Conservation (phyloP, 257 asterid genomes). For the Solanum neorickii region DNA sequence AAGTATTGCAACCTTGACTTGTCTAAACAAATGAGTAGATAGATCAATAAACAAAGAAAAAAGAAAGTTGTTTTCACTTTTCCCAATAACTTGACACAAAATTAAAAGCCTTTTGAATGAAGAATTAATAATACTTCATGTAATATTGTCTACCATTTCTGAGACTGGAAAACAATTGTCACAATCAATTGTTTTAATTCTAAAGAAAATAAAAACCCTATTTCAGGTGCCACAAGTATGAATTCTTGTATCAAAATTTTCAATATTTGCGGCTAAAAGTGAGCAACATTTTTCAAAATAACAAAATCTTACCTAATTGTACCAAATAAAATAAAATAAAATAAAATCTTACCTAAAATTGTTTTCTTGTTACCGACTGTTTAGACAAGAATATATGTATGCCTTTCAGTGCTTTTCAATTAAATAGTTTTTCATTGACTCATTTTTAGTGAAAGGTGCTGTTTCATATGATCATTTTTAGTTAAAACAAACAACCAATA, state of each 20-base stretch:
- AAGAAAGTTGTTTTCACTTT: neutral
- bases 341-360: neutral
- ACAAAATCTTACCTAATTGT: neutral
- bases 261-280: neutral
- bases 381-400: neutral
- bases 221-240: neutral
- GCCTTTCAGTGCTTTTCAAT: neutral
- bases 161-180: neutral
- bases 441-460: neutral
- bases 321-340: neutral
- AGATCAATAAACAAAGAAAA: neutral
- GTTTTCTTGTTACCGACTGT: neutral
- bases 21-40: neutral
- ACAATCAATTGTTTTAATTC: neutral
- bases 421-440: neutral
- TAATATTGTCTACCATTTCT: neutral
- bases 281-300: neutral
- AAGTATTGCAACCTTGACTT: neutral
- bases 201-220: neutral
- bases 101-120: neutral
- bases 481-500: neutral
- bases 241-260: neutral
- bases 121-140: neutral
- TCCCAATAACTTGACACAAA: neutral
- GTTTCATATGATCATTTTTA: neutral